Evolutionary conservation across 2,329 filamentous ascomycete species (phyloP).

Genomic region (Botrytis fragariae): DNA sequence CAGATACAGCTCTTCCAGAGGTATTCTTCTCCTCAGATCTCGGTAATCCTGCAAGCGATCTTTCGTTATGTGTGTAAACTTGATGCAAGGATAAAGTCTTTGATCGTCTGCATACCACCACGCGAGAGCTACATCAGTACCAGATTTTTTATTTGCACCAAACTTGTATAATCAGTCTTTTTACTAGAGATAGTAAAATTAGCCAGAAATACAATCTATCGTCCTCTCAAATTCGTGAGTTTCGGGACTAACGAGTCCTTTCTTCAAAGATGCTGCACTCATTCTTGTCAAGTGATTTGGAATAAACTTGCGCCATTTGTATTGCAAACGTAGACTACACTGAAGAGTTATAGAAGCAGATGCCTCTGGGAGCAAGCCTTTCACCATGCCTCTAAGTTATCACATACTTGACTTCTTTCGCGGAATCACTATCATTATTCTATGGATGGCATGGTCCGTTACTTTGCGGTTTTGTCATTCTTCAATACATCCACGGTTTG

Average conservation of each 20-base stretch:
- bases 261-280: background rate
- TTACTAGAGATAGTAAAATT: background rate
- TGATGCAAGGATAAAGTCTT: background rate
- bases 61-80: background rate
- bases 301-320: background rate
- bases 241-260: background rate
- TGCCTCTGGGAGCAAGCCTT: accelerated
- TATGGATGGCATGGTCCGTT: too few relatives aligned
- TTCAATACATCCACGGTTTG: background rate
- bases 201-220: background rate
- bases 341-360: background rate
- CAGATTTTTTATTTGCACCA: background rate
- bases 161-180: background rate
- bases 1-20: background rate
- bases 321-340: background rate
- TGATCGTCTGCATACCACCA: background rate
- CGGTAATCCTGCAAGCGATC: background rate
- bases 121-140: background rate
- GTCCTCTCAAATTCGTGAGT: too few relatives aligned
- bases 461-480: background rate
- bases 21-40: background rate
- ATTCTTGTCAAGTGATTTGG: background rate
- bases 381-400: background rate
- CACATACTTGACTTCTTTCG: background rate
- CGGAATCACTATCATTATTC: background rate